These are phyloP conservation scores for Plenodomus tracheiphilus DNA, from an alignment of 2,329 filamentous ascomycete genomes.

Conservation along the genomic window DNA sequence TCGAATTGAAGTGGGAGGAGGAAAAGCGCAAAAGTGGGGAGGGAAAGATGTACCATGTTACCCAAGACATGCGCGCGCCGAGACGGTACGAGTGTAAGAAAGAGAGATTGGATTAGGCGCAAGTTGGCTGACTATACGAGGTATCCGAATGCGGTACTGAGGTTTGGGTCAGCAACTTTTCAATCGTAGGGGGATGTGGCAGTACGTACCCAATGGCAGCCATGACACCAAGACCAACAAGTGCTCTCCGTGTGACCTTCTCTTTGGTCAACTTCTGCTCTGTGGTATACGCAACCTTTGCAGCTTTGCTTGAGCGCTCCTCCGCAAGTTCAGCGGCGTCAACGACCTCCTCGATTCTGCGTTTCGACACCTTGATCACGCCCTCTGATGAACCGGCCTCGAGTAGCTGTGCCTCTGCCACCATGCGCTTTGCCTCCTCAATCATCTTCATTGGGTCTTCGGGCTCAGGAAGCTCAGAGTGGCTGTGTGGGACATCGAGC, in stretches of 20 bases:
- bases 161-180: background rate
- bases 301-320: constrained; percentile 69
- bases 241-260: constrained; percentile 80
- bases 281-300: constrained; percentile 58
- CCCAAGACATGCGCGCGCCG: background rate
- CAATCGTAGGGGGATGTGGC: too few relatives aligned
- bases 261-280: constrained; percentile 83
- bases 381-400: constrained; percentile 37
- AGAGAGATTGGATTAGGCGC: background rate
- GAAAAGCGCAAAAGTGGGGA: constrained; percentile 4
- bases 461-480: constrained; percentile 69
- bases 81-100: background rate
- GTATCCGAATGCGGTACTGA: constrained; percentile 37
- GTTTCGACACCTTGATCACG: constrained; percentile 34
- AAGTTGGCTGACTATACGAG: constrained; percentile 15
- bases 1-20: constrained; percentile 4
- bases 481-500: constrained; percentile 71
- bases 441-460: constrained; percentile 84
- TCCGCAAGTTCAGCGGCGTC: constrained; percentile 53
- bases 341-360: constrained; percentile 62
- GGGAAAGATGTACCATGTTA: background rate
- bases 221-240: constrained; percentile 84
- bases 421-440: constrained; percentile 84
- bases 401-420: constrained; percentile 67
- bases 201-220: constrained; percentile 84